Evolutionary conservation across 805 yeast genomes (phyloP).

Genomic region (Spencermartinsiella europaea): DNA sequence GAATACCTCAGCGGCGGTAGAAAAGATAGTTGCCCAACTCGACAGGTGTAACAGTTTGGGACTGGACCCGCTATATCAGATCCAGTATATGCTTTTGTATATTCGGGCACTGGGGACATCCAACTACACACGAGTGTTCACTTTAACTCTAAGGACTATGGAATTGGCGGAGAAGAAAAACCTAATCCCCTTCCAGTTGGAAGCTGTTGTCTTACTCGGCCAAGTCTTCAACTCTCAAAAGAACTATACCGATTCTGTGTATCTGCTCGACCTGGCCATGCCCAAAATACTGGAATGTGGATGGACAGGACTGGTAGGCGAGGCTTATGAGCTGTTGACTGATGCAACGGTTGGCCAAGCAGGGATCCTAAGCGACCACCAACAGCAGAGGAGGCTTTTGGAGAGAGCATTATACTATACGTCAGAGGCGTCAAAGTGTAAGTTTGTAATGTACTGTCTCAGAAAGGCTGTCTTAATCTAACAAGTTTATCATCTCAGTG

Average conservation of each 20-base stretch:
- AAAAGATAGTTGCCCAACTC: conserved; percentile 41
- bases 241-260: conserved; percentile 40
- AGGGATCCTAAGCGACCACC: background rate
- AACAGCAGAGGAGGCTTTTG: background rate
- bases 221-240: conserved; percentile 41
- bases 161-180: conserved; percentile 45
- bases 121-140: conserved; percentile 40
- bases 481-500: background rate
- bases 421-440: background rate
- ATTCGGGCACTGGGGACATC: conserved; percentile 38
- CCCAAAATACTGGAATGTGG: conserved; percentile 42
- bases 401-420: background rate
- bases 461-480: no score
- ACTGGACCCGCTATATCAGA: conserved; percentile 48
- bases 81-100: conserved; percentile 45
- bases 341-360: conserved; percentile 20
- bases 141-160: conserved; percentile 46
- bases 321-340: conserved; percentile 35
- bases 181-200: conserved; percentile 40
- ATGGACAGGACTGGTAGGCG: conserved; percentile 37
- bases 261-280: conserved; percentile 39
- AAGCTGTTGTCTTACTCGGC: conserved; percentile 44
- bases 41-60: conserved; percentile 40
- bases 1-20: conserved; percentile 11
- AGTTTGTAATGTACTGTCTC: background rate